A percentile compares a stretch with the other conserved stretches of the same genome.
Evolutionary conservation across 345 rosid genomes (phyloP).

Genomic region (Populus ilicifolia): DNA sequence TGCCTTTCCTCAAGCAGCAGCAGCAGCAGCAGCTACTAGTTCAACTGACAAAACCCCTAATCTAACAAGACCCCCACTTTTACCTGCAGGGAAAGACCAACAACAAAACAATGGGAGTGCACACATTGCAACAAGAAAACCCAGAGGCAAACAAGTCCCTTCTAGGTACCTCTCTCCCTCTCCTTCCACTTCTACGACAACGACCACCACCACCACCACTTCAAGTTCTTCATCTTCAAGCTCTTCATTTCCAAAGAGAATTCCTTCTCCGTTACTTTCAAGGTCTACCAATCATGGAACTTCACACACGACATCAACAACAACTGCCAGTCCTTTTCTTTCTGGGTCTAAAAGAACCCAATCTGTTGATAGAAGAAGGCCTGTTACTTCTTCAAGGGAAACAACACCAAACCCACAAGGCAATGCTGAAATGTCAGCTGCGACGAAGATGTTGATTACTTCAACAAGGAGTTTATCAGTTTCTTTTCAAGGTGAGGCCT

Average conservation of each 20-base stretch:
- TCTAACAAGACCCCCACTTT: conserved; percentile 28
- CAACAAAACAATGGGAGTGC: conserved; percentile 1
- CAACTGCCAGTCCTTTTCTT: conserved; percentile 1
- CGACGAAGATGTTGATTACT: conserved; percentile 71
- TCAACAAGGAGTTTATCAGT: conserved; percentile 86
- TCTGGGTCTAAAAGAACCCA: conserved; percentile 64
- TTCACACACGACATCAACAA: not conserved
- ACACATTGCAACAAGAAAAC: conserved; percentile 38
- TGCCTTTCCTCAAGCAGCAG: conserved; percentile 46
- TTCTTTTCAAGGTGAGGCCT: conserved; percentile 86
- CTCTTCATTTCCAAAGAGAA: conserved; percentile 43
- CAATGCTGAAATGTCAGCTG: conserved; percentile 53
- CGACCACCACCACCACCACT: conserved; percentile 25
- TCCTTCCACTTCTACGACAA: conserved; percentile 53
- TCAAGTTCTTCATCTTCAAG: conserved; percentile 36
- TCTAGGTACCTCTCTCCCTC: conserved; percentile 89
- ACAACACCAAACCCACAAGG: conserved; percentile 36
- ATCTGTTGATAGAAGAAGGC: conserved; percentile 74
- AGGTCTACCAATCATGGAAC: conserved; percentile 39
- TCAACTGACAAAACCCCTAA: conserved; percentile 26
- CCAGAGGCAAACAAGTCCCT: conserved; percentile 72
- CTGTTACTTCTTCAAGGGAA: conserved; percentile 22
- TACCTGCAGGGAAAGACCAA: conserved; percentile 34
- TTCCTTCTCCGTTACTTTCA: conserved; percentile 59
- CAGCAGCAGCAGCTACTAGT: conserved; percentile 19